Evolutionary conservation across 108 stramenopile genomes (phyloP), one percentile per base, ranked within the genome.

Genomic region (Fragilariopsis cylindrus): DNA sequence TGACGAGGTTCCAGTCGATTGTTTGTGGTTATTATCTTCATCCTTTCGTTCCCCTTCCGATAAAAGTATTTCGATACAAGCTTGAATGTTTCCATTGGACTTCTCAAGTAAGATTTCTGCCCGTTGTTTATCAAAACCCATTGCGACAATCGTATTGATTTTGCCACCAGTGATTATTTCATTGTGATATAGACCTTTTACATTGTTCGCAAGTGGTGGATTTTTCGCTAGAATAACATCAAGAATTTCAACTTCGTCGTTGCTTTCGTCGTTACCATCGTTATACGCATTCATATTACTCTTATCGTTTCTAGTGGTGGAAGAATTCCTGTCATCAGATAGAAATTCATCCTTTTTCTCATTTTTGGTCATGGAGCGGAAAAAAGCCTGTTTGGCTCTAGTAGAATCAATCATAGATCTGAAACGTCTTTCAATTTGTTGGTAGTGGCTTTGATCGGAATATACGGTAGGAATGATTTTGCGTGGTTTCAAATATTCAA

Each of bases 381-480:
- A 64, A 57, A 91, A 88, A n/a, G 70, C 65, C 54, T 78, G 72
- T 58, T 88, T 88, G 53, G 86, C 86, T 48, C 86, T 65, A 4
- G 56, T 70, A 1, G 60, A 43, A 72, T 91, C 90, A 11, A 91
- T 55, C 30, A 79, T 16, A 53, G 85, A 60, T 8, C 75, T 74
- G 42, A 88, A 88, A 7, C 66, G 60, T 7, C 76, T 48, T 48
- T 81, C 81, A 19, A 91, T 88, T 49, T 71, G 72, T n/a, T 68
- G 63, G 12, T 71, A 69, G 54, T 91, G 75, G 42, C 68, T 75
- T 45, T 81, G 83, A 62, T 81, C 72, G 2, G 69, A 74, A 65
- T 76, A 88, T 3, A 91, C 90, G 15, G 96, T 96, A 2, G 96
- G 90, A 48, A 86, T 81, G 3, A 96, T 85, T 64, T 83, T 85